phyloP scores from a whole-genome alignment of 1,139 yeast species.

The Saccharomycopsis hybrid region DNA sequence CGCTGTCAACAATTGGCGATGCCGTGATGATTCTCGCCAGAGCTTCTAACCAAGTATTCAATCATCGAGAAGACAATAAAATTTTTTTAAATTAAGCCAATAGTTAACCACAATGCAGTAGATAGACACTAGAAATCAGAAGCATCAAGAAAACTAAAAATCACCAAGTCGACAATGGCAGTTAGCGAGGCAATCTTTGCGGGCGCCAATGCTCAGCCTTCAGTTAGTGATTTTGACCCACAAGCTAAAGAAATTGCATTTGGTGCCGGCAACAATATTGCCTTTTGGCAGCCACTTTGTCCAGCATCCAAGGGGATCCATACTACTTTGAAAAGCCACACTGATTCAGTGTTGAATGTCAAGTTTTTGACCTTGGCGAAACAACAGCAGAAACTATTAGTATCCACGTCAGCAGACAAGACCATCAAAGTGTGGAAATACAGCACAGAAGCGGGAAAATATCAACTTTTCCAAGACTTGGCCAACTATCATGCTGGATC shows the following conservation, averaged over 20 bases:
- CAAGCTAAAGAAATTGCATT: slow-evolving; percentile 48
- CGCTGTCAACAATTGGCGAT: no score
- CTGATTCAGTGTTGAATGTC: slow-evolving; percentile 52
- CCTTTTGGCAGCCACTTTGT: slow-evolving; percentile 62
- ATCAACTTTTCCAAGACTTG: slow-evolving; percentile 31
- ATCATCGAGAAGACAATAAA: no score
- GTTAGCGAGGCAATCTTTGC: slow-evolving; percentile 51
- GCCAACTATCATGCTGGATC: slow-evolving; percentile 37
- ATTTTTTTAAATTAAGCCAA: no score
- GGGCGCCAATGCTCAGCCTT: slow-evolving; percentile 76
- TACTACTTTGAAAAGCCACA: slow-evolving; percentile 53
- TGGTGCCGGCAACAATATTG: slow-evolving; percentile 72
- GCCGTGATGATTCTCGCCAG: no score
- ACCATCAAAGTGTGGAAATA: slow-evolving; percentile 55
- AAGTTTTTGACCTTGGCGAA: slow-evolving; percentile 35
- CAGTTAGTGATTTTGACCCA: slow-evolving; percentile 52
- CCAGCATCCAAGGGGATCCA: slow-evolving; percentile 39
- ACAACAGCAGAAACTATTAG: slow-evolving; percentile 29
- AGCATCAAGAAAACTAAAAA: no score
- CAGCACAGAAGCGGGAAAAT: slow-evolving; percentile 18
- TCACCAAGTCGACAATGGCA: no score
- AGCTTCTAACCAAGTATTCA: no score
- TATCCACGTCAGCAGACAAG: slow-evolving; percentile 65
- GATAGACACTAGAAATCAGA: no score
- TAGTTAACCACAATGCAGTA: no score